A percentile compares a stretch with the other conserved stretches of the same genome.
phyloP scores from a whole-genome alignment of 352 stramenopile genomes.

The Globisporangium takayamanum region DNA sequence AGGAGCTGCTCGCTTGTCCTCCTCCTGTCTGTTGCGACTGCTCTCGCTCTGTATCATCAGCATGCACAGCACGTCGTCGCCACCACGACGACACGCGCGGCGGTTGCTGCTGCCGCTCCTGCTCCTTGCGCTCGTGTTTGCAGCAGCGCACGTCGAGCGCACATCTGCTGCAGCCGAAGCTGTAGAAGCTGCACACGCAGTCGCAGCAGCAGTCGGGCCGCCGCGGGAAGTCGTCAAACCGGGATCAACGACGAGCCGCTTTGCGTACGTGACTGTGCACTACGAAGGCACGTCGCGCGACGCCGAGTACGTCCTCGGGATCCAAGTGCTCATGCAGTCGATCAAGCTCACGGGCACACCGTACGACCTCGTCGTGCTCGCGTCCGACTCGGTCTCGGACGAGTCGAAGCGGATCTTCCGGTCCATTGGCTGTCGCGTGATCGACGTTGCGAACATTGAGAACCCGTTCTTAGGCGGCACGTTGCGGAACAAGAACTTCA shows the following conservation, averaged over 20 bases:
- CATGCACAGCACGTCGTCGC: too few relatives aligned
- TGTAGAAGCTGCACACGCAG: slow-evolving; percentile 14
- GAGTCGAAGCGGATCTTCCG: slow-evolving; percentile 70
- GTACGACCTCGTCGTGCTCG: slow-evolving; percentile 82
- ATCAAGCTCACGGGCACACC: slow-evolving; percentile 80
- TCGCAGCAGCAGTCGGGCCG: slow-evolving; percentile 1
- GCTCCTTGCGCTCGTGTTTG: slow-evolving; percentile 2
- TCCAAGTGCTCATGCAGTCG: slow-evolving; percentile 81
- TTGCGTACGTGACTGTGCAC: slow-evolving; percentile 83
- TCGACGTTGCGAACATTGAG: slow-evolving; percentile 84
- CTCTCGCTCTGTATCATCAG: not conserved
- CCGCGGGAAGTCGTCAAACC: not conserved
- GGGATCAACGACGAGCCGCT: slow-evolving; percentile 37
- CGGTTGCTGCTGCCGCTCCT: slow-evolving; percentile 22
- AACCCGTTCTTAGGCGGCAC: slow-evolving; percentile 79
- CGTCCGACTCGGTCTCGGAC: slow-evolving; percentile 78
- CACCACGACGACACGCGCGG: not conserved
- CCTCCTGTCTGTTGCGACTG: not conserved
- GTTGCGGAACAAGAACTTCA: slow-evolving; percentile 83
- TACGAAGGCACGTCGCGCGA: slow-evolving; percentile 82
- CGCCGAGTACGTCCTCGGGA: slow-evolving; percentile 77
- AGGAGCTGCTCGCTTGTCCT: not conserved
- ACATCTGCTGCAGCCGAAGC: slow-evolving; percentile 8
- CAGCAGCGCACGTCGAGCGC: slow-evolving; percentile 5
- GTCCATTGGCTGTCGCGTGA: slow-evolving; percentile 73